Evolutionary conservation across 257 asterid genomes (phyloP), one percentile per base, ranked within the genome.

Genomic region (Ocimum tenuiflorum): DNA sequence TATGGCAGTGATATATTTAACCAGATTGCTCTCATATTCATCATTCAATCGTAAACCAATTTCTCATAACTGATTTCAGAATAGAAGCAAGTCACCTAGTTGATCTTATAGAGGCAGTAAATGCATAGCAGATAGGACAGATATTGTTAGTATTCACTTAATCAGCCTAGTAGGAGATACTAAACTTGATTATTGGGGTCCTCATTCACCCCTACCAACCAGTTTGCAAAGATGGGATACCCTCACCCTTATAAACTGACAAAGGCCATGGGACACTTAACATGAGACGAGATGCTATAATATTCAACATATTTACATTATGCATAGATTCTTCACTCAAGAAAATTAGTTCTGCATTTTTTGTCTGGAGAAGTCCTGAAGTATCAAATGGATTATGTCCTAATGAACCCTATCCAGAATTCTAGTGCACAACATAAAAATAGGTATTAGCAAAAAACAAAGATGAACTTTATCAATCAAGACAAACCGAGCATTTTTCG

Each of bases 401-500:
- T 8, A 3, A 7, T 7, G 42, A 7, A 5, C 63, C 50, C 24
- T 11, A 24, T 19, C 56, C 51, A 35, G 43, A 41, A 48, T 9
- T 54, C 31, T 62, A 43, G n/a, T 20, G 18, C 22, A 14, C 52
- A 24, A 53, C 56, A 23, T 20, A 54, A 12, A 6, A 15, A 13
- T n/a, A 73, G 20, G 29, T 20, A 17, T 31, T n/a, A n/a, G n/a
- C n/a, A n/a, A 14, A 0, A 27, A 47, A 3, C 51, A 52, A 6
- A 22, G 11, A 27, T 12, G n/a, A 45, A 51, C 1, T 27, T 2
- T 48, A 56, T 35, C 3, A 65, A 51, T 18, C 18, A n/a, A 7
- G 15, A 73, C 86, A 11, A 20, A 86, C 96, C 88, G 91, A 63
- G 97, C 95, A 74, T 84, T 85, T 70, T 68, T 85, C 9, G 96